Evolutionary conservation across 305 asterid species (phyloP), one percentile per base, ranked within the genome.

Genomic region (Fraxinus ornus): DNA sequence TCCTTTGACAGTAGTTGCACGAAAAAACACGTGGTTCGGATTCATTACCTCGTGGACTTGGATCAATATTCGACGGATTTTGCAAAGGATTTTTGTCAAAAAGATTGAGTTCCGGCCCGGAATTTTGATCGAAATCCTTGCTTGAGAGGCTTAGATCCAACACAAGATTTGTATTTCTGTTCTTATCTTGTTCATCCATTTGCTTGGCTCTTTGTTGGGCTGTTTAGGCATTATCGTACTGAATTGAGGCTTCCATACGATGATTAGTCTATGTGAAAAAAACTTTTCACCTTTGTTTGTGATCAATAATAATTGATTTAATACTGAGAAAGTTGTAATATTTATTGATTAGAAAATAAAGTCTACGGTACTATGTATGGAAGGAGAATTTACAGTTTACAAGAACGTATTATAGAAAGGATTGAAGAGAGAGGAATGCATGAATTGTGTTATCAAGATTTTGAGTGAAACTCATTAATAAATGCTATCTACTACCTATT

Each of bases 1-100:
- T 94, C 5, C 97, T 80, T 52, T 86, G 94, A 85, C 98, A 95
- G 81, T 91, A 95, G 84, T 92, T 95, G 92, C 98, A 95, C 2
- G 98, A 86, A 70, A 92, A 95, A 0, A 91, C 94, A 1, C 93
- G 89, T 1, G 87, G 87, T 80, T 88, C 89, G 5, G 81, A 19
- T 75, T 78, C 87, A 5, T 64, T 47, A 71, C 21, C 78, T 19
- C 8, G 30, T 0, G 57, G 17, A 22, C 39, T 68, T 68, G 75
- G 37, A 68, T 68, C 75, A 1, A 68, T 26, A 28, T 28, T 12
- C 36, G 71, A 62, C 15, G 86, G 17, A 24, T 21, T 79, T 4
- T 72, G 80, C 0, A 84, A 64, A 5, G 85, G 35, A 30, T 26
- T 83, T 47, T 72, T 74, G 76, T 76, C 77, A 55, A 92, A 80